A percentile compares a stretch with the other conserved stretches of the same genome.
Evolutionary conservation across 768 basidiomycete species (phyloP).

Genomic region (Tylopilus plumbeoviolaceoides): DNA sequence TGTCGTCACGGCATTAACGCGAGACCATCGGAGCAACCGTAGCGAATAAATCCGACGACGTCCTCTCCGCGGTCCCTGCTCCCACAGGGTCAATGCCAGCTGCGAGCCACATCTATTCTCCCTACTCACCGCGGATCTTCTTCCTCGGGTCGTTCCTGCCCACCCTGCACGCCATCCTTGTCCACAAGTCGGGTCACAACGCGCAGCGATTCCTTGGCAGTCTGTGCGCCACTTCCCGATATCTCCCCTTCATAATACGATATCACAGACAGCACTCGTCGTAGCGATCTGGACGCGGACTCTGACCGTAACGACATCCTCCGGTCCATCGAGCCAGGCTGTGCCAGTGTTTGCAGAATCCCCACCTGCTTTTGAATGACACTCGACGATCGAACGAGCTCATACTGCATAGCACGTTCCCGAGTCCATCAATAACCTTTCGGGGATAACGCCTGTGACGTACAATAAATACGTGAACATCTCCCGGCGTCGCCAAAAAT

Average conservation of each 20-base stretch:
- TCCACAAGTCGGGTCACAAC: slow-evolving; percentile 59
- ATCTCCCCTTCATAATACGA: slow-evolving; percentile 58
- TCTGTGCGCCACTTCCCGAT: slow-evolving; percentile 36
- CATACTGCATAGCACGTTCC: slow-evolving; percentile 43
- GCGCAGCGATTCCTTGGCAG: slow-evolving; percentile 55
- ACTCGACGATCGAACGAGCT: slow-evolving; percentile 54
- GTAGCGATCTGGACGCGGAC: slow-evolving; percentile 37
- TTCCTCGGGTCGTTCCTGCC: slow-evolving; percentile 26
- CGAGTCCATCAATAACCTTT: not conserved
- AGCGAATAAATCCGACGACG: slow-evolving; percentile 50
- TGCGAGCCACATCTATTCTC: not conserved
- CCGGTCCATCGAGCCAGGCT: slow-evolving; percentile 26
- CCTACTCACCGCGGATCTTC: slow-evolving; percentile 48
- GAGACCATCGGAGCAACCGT: slow-evolving; percentile 53
- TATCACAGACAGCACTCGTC: slow-evolving; percentile 39
- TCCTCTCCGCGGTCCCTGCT: slow-evolving; percentile 43
- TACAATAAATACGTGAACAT: slow-evolving; percentile 61
- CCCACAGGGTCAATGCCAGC: slow-evolving; percentile 18
- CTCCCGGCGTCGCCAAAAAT: slow-evolving; percentile 49
- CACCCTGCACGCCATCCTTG: slow-evolving; percentile 50
- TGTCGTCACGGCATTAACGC: slow-evolving; percentile 45
- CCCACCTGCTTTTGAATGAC: slow-evolving; percentile 44
- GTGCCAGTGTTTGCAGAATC: slow-evolving; percentile 40
- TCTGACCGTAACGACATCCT: slow-evolving; percentile 28
- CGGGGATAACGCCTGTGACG: slow-evolving; percentile 22